Evolutionary conservation across 768 basidiomycete genomes (phyloP).

Genomic region (Pholiota molesta): DNA sequence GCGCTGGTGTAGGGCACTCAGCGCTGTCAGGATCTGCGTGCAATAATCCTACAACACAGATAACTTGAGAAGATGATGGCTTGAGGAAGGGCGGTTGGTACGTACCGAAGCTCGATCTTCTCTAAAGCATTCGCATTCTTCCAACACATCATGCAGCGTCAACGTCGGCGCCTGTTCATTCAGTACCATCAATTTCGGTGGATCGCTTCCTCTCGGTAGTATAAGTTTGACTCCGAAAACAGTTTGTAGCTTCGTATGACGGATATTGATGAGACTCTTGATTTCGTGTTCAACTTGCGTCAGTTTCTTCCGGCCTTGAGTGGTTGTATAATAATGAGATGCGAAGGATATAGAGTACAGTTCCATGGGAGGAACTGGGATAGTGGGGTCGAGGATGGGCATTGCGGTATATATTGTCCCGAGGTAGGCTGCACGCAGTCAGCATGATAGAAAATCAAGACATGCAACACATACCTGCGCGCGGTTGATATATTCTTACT

Average conservation of each 20-base stretch:
- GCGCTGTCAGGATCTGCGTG: constrained; percentile 67
- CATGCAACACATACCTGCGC: constrained; percentile 49
- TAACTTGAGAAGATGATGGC: neutral
- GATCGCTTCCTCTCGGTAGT: constrained; percentile 48
- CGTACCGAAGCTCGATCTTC: constrained; percentile 71
- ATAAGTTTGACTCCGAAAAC: constrained; percentile 70
- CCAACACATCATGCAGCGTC: constrained; percentile 73
- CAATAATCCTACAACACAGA: constrained; percentile 63
- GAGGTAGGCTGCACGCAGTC: constrained; percentile 48
- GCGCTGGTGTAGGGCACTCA: constrained; percentile 66
- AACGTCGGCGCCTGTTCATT: constrained; percentile 72
- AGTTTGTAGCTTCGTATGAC: constrained; percentile 67
- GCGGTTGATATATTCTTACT: constrained; percentile 74
- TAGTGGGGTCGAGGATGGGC: constrained; percentile 69
- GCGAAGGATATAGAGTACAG: constrained; percentile 68
- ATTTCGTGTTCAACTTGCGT: constrained; percentile 68
- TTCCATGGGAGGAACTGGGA: constrained; percentile 62
- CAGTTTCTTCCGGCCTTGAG: constrained; percentile 78
- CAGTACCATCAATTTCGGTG: constrained; percentile 64
- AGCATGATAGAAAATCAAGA: neutral
- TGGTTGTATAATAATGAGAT: constrained; percentile 61
- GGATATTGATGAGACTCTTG: constrained; percentile 56
- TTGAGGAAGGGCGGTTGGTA: constrained; percentile 21
- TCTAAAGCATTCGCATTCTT: constrained; percentile 58
- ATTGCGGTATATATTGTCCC: constrained; percentile 75